A percentile compares a stretch with the other conserved stretches of the same genome.
These are phyloP conservation scores for Nitzschia palea DNA, from an alignment of 108 stramenopile species.

Conservation along the genomic window DNA sequence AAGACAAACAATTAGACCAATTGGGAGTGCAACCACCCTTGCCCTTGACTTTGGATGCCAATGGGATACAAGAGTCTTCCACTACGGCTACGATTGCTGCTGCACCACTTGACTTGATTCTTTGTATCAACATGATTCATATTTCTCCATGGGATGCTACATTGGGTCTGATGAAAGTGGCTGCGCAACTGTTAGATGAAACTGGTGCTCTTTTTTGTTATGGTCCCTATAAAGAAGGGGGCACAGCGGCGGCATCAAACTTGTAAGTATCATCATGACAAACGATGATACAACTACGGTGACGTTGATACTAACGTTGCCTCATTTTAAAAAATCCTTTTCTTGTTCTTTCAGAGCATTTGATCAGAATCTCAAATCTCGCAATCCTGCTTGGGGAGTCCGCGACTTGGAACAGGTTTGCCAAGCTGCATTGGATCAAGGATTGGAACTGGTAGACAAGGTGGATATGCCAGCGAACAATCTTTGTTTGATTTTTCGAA, in stretches of 20 bases:
- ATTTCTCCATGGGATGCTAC: constrained; percentile 86
- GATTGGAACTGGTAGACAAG: constrained; percentile 47
- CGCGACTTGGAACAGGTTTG: constrained; percentile 74
- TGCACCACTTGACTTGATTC: constrained; percentile 55
- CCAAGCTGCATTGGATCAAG: constrained; percentile 48
- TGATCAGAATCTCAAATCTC: constrained; percentile 55
- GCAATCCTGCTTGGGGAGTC: constrained; percentile 64
- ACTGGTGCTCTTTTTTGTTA: constrained; percentile 65
- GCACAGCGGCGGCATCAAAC: constrained; percentile 76
- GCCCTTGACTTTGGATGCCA: constrained; percentile 32
- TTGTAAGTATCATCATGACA: constrained; percentile 53
- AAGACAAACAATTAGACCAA: constrained; percentile 10
- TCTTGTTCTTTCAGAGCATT: constrained; percentile 43
- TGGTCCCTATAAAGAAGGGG: constrained; percentile 73
- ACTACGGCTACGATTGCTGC: too few relatives aligned
- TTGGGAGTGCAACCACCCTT: constrained; percentile 33
- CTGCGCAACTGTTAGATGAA: constrained; percentile 40
- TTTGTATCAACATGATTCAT: constrained; percentile 88
- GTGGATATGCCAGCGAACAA: constrained; percentile 91
- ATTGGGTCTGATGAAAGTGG: constrained; percentile 67
- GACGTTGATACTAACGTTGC: neutral
- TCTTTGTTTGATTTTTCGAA: constrained; percentile 63
- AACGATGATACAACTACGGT: neutral
- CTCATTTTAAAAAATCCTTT: neutral
- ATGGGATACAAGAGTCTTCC: constrained; percentile 44